These are phyloP conservation scores for Globisporangium polare DNA, from an alignment of 352 stramenopile species.

Conservation along the genomic window DNA sequence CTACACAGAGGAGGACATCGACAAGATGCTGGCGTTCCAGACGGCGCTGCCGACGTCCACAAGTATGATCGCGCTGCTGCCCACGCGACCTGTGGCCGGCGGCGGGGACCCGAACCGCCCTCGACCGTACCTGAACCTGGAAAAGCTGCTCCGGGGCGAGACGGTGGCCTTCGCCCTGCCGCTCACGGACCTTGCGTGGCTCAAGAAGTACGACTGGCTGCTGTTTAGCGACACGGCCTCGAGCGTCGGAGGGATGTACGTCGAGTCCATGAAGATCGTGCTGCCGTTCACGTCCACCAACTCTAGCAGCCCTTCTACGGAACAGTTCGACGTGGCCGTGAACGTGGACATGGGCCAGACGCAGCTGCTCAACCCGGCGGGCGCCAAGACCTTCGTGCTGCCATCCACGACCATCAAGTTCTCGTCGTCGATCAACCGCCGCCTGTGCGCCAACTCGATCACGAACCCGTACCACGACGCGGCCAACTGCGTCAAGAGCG, in stretches of 20 bases:
- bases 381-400: neutral
- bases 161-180: neutral
- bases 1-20: conserved; percentile 1
- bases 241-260: neutral
- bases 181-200: neutral
- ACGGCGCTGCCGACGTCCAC: neutral
- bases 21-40: neutral
- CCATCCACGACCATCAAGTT: neutral
- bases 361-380: neutral
- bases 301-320: neutral
- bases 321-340: neutral
- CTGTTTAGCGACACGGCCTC: neutral
- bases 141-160: neutral
- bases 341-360: neutral
- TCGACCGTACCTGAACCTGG: neutral
- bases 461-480: conserved; percentile 1
- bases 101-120: neutral
- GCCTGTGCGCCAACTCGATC: neutral
- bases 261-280: conserved; percentile 2
- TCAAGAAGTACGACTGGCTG: conserved; percentile 5
- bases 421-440: neutral
- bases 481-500: conserved; percentile 3
- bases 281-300: conserved; percentile 1
- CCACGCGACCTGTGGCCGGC: neutral
- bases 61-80: neutral